Conservation (phyloP, 306 rosid species). For the Biancaea sappan region DNA sequence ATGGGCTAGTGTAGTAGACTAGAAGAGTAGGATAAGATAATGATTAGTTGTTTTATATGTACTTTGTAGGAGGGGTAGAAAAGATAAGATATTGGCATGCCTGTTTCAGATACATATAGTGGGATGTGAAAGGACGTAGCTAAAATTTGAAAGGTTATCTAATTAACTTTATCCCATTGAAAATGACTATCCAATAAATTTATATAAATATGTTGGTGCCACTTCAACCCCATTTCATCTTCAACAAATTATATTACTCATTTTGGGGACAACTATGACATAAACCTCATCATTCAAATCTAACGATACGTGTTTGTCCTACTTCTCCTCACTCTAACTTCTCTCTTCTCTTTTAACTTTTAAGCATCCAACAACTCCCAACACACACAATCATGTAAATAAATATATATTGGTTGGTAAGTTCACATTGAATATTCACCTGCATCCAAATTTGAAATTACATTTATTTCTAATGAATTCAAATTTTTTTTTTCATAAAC, state of each 20-base stretch:
- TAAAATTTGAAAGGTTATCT: not conserved
- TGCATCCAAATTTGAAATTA: too few relatives aligned
- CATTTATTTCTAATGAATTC: too few relatives aligned
- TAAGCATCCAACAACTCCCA: too few relatives aligned
- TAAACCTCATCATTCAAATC: not conserved
- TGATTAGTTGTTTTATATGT: not conserved
- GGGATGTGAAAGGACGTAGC: constrained; percentile 7
- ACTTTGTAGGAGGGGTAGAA: not conserved
- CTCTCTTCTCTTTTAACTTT: too few relatives aligned
- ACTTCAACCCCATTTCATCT: constrained; percentile 6
- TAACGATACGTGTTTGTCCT: not conserved
- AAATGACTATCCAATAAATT: constrained; percentile 6
- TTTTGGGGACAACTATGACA: not conserved
- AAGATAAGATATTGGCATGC: constrained; percentile 21
- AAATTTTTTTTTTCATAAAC: too few relatives aligned
- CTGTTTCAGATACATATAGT: not conserved
- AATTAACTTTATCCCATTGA: constrained; percentile 1
- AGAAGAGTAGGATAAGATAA: constrained; percentile 5
- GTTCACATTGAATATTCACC: too few relatives aligned
- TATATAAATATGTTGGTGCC: not conserved
- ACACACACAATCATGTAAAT: too few relatives aligned
- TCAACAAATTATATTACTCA: not conserved
- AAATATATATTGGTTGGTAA: too few relatives aligned
- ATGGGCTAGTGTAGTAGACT: not conserved
- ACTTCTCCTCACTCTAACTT: not conserved